phyloP scores from a whole-genome alignment of 805 yeast genomes.

The Yarrowia sp. region DNA sequence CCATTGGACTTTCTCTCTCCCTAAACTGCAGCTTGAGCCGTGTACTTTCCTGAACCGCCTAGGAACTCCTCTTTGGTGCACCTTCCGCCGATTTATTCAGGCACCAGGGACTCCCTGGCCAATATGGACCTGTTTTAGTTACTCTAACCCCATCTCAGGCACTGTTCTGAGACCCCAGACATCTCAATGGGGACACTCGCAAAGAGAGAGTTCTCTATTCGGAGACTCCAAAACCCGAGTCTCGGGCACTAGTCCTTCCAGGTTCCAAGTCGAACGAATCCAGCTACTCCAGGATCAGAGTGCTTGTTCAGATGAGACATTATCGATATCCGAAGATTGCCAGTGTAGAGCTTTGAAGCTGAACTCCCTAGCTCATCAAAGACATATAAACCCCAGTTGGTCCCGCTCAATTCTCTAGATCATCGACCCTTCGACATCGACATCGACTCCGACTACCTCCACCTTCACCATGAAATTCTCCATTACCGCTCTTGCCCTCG shows the following conservation, averaged over 20 bases:
- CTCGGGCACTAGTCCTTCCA: background rate
- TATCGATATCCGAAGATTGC: background rate
- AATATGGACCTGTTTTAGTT: background rate
- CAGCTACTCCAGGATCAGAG: background rate
- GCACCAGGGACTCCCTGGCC: constrained; percentile 9
- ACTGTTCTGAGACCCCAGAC: background rate
- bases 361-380: too few relatives aligned
- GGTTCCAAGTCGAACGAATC: background rate
- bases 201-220: background rate
- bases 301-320: constrained; percentile 1
- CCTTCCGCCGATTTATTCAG: background rate
- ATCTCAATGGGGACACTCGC: background rate
- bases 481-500: constrained; percentile 10
- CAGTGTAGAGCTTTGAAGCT: too few relatives aligned
- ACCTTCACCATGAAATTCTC: constrained; percentile 18
- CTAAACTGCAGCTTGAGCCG: background rate
- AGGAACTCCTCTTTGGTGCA: background rate
- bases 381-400: background rate
- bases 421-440: constrained; percentile 18
- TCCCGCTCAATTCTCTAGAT: background rate
- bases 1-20: background rate
- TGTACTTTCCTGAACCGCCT: background rate
- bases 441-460: background rate
- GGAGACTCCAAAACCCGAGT: background rate
- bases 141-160: background rate